These are phyloP conservation scores for Ochetophila trinervis DNA, from an alignment of 306 rosid genomes.

Conservation along the genomic window DNA sequence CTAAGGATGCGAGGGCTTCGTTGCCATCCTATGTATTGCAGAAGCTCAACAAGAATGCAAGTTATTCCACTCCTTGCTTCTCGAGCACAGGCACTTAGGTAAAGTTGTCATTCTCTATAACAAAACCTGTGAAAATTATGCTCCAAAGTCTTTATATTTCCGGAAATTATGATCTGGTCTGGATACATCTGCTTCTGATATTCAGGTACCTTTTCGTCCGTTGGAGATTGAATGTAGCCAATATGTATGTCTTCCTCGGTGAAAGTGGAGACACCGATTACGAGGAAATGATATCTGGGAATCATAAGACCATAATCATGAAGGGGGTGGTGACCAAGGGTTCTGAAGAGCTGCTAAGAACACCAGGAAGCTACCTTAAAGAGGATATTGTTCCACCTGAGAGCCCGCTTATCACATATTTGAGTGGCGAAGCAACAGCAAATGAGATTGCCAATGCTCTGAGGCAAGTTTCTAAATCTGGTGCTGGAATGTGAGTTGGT, in stretches of 20 bases:
- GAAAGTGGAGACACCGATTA: conserved; percentile 82
- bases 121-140: too few relatives aligned
- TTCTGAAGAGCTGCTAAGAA: conserved; percentile 58
- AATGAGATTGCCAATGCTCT: conserved; percentile 41
- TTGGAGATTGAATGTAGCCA: conserved; percentile 77
- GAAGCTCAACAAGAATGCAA: conserved; percentile 57
- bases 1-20: conserved; percentile 72
- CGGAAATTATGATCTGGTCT: not conserved
- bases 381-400: conserved; percentile 64
- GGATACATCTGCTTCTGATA: not conserved
- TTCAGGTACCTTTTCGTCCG: conserved; percentile 85
- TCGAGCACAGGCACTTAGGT: conserved; percentile 77
- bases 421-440: conserved; percentile 30
- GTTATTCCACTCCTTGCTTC: conserved; percentile 64
- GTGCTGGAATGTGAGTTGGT: conserved; percentile 32
- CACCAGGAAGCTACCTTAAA: conserved; percentile 68
- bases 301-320: conserved; percentile 73
- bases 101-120: not conserved
- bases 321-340: conserved; percentile 60
- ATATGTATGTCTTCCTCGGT: conserved; percentile 79
- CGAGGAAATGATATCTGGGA: conserved; percentile 87
- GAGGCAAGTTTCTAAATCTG: conserved; percentile 36
- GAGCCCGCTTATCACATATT: conserved; percentile 43
- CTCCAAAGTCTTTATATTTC: too few relatives aligned
- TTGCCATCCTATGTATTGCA: conserved; percentile 71